Evolutionary conservation across 2,329 filamentous ascomycete species (phyloP), one percentile per base, ranked within the genome.

Genomic region (Elsinoe fawcettii): DNA sequence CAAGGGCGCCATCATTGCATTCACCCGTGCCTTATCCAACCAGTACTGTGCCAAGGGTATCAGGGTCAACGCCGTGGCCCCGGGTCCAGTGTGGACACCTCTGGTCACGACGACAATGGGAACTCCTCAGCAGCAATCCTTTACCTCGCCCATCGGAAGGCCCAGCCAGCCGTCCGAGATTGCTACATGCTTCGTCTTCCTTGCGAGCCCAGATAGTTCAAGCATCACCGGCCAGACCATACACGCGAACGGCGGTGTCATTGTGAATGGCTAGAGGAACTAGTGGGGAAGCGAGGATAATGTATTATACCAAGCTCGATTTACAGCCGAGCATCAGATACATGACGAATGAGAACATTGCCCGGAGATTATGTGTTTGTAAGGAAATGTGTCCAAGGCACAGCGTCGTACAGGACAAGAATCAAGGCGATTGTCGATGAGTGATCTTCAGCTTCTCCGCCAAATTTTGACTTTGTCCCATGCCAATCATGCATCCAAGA

Each of bases 151-250:
- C 0, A 89, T 93, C 75, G 88, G 88, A 3, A 77, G 89, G 18
- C 87, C 87, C 0, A 85, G 82, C 2, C 88, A 93, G 71, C 89
- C 88, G 1, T 87, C 82, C 57, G 89, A 95, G 76, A 86, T 93
- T 60, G 88, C 87, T 0, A 86, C 87, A 0, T 89, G 85, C 65
- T 87, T 90, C 58, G 87, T 93, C 3, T 93, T 93, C 71, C 74
- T 95, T 62, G 88, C 88, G 0, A 85, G 83, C 54, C 75, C 78
- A 59, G 88, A 93, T 68, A 88, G 85, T 66, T 84, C 82, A 49
- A 84, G 82, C 60, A 83, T 93, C 46, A 85, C 81, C 55, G 88
- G 89, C 1, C 88, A 92, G 74, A 78, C 75, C n/a, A 73, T 86
- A 53, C 82, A 86, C 66, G 77, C 80, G 32, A 85, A 85, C 63